Conservation (phyloP, 768 basidiomycete species). For the Panus rudis region DNA sequence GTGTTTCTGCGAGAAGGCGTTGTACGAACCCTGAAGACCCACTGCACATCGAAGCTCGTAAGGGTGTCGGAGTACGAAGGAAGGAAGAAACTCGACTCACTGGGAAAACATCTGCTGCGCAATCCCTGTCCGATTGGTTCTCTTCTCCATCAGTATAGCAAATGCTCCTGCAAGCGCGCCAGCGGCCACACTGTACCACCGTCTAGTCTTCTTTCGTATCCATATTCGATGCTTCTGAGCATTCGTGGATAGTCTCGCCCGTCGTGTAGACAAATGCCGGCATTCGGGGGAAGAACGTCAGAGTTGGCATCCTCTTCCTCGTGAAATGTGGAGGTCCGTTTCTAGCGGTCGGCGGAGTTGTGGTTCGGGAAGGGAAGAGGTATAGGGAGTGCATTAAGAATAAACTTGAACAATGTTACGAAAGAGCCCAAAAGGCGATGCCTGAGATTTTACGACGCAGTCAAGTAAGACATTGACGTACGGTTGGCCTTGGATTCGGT, state of each 20-base stretch:
- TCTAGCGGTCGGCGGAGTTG: constrained; percentile 10
- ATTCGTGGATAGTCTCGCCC: constrained; percentile 49
- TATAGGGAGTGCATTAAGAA: constrained; percentile 71
- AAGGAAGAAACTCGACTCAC: constrained; percentile 31
- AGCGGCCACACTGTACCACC: constrained; percentile 80
- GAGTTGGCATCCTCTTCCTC: constrained; percentile 7
- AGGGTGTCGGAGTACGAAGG: not conserved
- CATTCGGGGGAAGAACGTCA: not conserved
- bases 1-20: constrained; percentile 59
- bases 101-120: constrained; percentile 86
- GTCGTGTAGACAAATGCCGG: constrained; percentile 16
- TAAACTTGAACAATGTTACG: constrained; percentile 67
- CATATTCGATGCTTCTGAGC: constrained; percentile 56
- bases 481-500: too few relatives aligned
- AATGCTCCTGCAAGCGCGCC: constrained; percentile 67
- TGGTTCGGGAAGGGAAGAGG: constrained; percentile 34
- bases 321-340: not conserved
- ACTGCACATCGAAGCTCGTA: constrained; percentile 29
- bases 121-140: constrained; percentile 52
- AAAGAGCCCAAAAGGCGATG: constrained; percentile 49
- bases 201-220: constrained; percentile 54
- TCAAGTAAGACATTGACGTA: too few relatives aligned
- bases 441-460: not conserved
- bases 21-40: constrained; percentile 85
- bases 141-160: constrained; percentile 72